Evolutionary conservation across 768 basidiomycete genomes (phyloP), one percentile per base, ranked within the genome.

Genomic region (Phanerochaete carnosa): DNA sequence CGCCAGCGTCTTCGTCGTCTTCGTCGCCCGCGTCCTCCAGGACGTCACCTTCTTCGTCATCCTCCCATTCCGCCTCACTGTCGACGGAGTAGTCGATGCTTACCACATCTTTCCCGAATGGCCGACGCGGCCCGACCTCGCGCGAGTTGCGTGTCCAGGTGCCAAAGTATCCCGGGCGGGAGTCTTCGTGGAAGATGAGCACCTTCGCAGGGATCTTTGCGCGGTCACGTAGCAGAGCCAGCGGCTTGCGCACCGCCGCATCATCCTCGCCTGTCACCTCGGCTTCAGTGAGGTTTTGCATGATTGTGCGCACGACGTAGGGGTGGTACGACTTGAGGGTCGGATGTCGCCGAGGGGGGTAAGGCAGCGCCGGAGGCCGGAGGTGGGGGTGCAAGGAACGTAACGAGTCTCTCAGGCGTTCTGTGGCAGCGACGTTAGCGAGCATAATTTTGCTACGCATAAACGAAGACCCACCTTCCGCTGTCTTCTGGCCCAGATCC

Each of bases 1-100:
- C 86, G 15, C 85, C 88, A 13, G 80, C 87, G 16, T 92, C 91
- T 5, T 89, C 87, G 7, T 80, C 76, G 22, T 68, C 79, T 35
- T 75, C 76, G 45, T 78, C 78, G 7, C 88, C 83, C 57, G 91
- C 89, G 52, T 92, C 91, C 53, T 88, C 92, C 12, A 85, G 91
- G 25, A 88, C 92, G 2, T 81, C 83, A 13, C 78, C 80, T 23
- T 87, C 86, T 69, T 95, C 94, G 16, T 46, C 46, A 59, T 90
- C 91, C 63, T 94, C 93, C 97, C 97, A 98, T 66, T 98, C 97
- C 66, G 88, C 94, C 15, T 93, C 96, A 55, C 92, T 95, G 75
- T 99, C 95, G 69, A 95, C 93, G 4, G 83, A 83, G 71, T 98
- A 99, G 73, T 98, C 94, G 57, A 92, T 81, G 13, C 83, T 80